A percentile compares a stretch with the other conserved stretches of the same genome.
Conservation (phyloP, 192 early-diverging fungal genomes). For the Umbelopsis ramanniana region DNA sequence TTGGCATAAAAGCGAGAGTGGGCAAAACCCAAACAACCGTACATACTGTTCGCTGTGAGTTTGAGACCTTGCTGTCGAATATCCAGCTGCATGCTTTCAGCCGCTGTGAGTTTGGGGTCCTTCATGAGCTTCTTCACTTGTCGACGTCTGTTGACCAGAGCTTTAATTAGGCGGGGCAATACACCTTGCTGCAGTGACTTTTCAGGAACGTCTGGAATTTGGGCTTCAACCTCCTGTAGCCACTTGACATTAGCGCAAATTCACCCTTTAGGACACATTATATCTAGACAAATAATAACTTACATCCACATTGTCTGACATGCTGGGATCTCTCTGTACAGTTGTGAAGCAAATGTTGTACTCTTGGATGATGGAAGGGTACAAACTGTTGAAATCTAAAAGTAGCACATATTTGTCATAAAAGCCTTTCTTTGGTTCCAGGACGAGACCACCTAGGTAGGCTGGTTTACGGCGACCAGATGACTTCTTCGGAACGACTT, state of each 20-base stretch:
- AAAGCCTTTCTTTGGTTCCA: slow-evolving; percentile 97
- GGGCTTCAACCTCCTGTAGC: slow-evolving; percentile 51
- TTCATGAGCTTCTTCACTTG: slow-evolving; percentile 93
- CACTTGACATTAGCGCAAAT: too few relatives aligned
- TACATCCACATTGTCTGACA: background rate
- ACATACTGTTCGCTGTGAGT: slow-evolving; percentile 98
- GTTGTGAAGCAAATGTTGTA: slow-evolving; percentile 99
- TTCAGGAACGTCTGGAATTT: slow-evolving; percentile 80
- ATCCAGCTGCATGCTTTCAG: slow-evolving; percentile 70
- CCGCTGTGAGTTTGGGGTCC: slow-evolving; percentile 56
- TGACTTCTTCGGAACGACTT: slow-evolving; percentile 42
- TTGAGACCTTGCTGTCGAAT: slow-evolving; percentile 96
- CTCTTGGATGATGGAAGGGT: slow-evolving; percentile 99
- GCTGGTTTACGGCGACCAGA: slow-evolving; percentile 80
- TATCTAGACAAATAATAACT: too few relatives aligned
- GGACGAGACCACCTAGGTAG: slow-evolving; percentile 92
- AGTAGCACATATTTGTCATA: slow-evolving; percentile 95
- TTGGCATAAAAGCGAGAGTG: slow-evolving; percentile 96
- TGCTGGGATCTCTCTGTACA: slow-evolving; percentile 54
- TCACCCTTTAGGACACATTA: too few relatives aligned
- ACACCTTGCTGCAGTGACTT: slow-evolving; percentile 71
- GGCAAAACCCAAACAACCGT: slow-evolving; percentile 94
- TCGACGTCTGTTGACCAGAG: slow-evolving; percentile 87
- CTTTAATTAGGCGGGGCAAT: slow-evolving; percentile 84
- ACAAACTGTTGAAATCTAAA: slow-evolving; percentile 99